Percentiles rank a stretch among this genome's conserved stretches.
Conservation (phyloP, 1,284 basidiomycete species). For the Ceratorhiza oryzae-sativae region DNA sequence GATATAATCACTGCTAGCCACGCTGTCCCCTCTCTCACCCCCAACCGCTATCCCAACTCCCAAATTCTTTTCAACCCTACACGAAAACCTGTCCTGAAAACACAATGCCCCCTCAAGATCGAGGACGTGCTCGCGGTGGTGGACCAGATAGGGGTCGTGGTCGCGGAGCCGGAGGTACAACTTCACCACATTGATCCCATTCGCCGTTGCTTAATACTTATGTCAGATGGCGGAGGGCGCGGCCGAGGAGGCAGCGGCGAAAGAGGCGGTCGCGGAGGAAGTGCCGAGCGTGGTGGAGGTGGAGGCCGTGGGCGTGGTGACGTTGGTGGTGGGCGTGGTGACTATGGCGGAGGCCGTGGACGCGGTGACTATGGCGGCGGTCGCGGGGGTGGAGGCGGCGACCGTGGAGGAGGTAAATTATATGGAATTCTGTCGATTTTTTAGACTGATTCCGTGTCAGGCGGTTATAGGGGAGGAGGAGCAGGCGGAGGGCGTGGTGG, state of each 20-base stretch:
- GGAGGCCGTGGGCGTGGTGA: not conserved
- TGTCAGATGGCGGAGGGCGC: no score
- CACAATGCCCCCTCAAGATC: not conserved
- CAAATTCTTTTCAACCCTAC: no score
- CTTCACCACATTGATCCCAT: no score
- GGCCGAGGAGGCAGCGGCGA: no score
- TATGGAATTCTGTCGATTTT: not conserved
- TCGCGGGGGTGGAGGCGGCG: constrained; percentile 6
- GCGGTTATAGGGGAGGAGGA: not conserved
- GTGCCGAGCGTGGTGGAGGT: not conserved
- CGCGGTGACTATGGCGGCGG: not conserved
- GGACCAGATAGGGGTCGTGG: not conserved
- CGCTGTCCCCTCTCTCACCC: not conserved
- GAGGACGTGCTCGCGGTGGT: not conserved
- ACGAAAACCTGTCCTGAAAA: not conserved
- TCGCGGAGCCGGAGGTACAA: not conserved
- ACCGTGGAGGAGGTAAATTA: not conserved
- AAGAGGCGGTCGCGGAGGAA: not conserved
- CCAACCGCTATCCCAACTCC: not conserved
- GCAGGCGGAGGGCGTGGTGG: not conserved
- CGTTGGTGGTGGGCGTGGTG: not conserved
- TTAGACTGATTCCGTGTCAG: not conserved
- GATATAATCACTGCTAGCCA: not conserved
- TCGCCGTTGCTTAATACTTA: no score
- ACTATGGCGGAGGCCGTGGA: not conserved